Base-by-base conservation (phyloP, 768 basidiomycete genomes). In the Tricholoma matsutake region DNA sequence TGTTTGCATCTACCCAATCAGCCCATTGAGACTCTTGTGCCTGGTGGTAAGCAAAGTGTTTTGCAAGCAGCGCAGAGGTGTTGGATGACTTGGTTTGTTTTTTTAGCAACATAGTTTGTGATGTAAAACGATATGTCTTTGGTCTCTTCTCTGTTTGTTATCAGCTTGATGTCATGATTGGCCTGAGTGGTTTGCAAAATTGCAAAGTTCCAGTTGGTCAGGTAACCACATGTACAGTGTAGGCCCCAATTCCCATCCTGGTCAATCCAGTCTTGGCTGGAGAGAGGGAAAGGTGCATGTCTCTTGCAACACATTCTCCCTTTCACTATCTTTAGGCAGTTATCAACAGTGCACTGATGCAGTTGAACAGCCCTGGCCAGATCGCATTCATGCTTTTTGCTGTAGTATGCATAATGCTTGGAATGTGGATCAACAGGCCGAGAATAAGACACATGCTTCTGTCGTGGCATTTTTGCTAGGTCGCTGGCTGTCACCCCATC, bases 131-230 rank as follows among this genome's bases (percentile, higher is more conserved):
- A n/a, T n/a, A n/a, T n/a, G n/a, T n/a, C n/a, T n/a, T n/a, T n/a
- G n/a, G n/a, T n/a, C n/a, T n/a, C n/a, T n/a, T n/a, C n/a, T n/a
- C n/a, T n/a, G n/a, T n/a, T n/a, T n/a, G n/a, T n/a, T n/a, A n/a
- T n/a, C n/a, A n/a, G n/a, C 32, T 82, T 81, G 3, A 66, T 56
- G 60, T 83, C 75, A 43, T 78, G 70, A 63, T 83, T 83, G 57
- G 65, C 68, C 0, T 69, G 57, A 0, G 68, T 7, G 7, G 61
- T 56, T 2, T 65, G 29, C 7, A 73, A 11, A 0, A 80, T 16
- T 0, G 59, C 25, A 0, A 74, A 72, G 34, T 67, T 67, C 68
- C 66, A 77, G 13, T 54, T 64, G 51, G 76, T 77, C 11, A 77
- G 7, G 25, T 54, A 70, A 0, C 47, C 57, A 34, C 57, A 69